These are phyloP conservation scores for Fusarium pseudonygamai DNA, from an alignment of 2,329 filamentous ascomycete species.

Conservation along the genomic window DNA sequence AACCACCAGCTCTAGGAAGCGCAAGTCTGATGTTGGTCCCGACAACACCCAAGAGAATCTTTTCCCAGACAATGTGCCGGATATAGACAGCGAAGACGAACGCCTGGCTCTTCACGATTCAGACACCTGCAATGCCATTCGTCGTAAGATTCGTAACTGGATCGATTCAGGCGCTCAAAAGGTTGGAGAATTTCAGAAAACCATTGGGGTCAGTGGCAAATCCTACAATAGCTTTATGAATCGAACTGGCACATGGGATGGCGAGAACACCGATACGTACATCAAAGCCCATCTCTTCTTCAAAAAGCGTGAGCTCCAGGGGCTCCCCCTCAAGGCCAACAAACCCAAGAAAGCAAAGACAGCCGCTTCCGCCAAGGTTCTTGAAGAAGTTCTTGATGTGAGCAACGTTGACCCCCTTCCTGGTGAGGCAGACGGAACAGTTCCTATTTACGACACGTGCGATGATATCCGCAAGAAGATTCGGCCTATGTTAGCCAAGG, in stretches of 20 bases:
- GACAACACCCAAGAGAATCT: slow-evolving; percentile 27
- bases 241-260: slow-evolving; percentile 53
- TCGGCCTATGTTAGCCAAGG: slow-evolving; percentile 54
- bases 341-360: slow-evolving; percentile 47
- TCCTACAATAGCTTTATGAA: slow-evolving; percentile 59
- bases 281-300: slow-evolving; percentile 55
- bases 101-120: slow-evolving; percentile 11
- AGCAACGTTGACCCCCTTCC: slow-evolving; percentile 52
- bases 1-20: slow-evolving; percentile 28
- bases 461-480: slow-evolving; percentile 68
- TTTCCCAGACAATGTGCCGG: slow-evolving; percentile 31
- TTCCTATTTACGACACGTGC: slow-evolving; percentile 65
- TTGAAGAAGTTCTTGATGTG: slow-evolving; percentile 50
- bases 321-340: slow-evolving; percentile 50
- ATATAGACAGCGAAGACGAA: slow-evolving; percentile 34
- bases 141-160: slow-evolving; percentile 40
- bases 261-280: slow-evolving; percentile 48
- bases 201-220: slow-evolving; percentile 51
- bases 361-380: slow-evolving; percentile 37
- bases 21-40: slow-evolving; percentile 33
- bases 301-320: slow-evolving; percentile 59
- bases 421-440: slow-evolving; percentile 56
- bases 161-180: slow-evolving; percentile 41
- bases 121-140: slow-evolving; percentile 40
- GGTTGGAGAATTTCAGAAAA: slow-evolving; percentile 57